phyloP scores from a whole-genome alignment of 192 early-diverging fungal genomes.

The Gonapodya prolifera region DNA sequence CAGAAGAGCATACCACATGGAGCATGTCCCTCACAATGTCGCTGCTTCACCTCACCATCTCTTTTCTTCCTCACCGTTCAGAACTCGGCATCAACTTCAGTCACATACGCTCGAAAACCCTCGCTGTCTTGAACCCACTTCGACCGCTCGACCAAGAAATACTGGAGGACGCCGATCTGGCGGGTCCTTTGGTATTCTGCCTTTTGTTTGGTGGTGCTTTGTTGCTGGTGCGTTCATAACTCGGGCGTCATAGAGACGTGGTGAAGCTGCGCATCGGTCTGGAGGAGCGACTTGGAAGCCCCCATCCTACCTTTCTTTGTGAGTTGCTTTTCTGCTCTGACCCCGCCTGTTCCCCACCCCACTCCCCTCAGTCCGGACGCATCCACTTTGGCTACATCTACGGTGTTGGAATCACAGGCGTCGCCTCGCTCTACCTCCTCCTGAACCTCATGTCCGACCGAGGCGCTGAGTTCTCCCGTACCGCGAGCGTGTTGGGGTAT shows the following conservation, averaged over 20 bases:
- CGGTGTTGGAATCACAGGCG: constrained; percentile 81
- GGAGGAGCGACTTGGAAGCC: no score
- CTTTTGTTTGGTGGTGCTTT: constrained; percentile 82
- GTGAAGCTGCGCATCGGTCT: no score
- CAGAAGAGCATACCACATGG: no score
- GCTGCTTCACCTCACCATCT: constrained; percentile 10
- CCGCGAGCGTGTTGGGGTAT: constrained; percentile 93
- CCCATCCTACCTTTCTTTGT: no score
- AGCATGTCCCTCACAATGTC: no score
- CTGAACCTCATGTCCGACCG: constrained; percentile 87
- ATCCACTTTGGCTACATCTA: constrained; percentile 97
- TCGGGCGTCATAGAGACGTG: no score
- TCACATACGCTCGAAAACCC: constrained; percentile 70
- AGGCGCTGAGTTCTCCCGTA: constrained; percentile 75
- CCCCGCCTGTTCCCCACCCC: not conserved
- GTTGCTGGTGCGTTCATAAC: constrained; percentile 47
- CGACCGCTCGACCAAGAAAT: constrained; percentile 61
- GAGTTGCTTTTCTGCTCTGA: not conserved
- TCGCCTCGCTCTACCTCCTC: constrained; percentile 69
- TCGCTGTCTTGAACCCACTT: constrained; percentile 19
- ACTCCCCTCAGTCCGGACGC: constrained; percentile 58
- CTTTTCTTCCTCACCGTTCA: constrained; percentile 7
- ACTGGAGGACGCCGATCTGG: constrained; percentile 93
- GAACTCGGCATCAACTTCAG: constrained; percentile 91
- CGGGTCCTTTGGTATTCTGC: constrained; percentile 86